phyloP scores from a whole-genome alignment of 805 yeast species.

The Candida coleopterorum region DNA sequence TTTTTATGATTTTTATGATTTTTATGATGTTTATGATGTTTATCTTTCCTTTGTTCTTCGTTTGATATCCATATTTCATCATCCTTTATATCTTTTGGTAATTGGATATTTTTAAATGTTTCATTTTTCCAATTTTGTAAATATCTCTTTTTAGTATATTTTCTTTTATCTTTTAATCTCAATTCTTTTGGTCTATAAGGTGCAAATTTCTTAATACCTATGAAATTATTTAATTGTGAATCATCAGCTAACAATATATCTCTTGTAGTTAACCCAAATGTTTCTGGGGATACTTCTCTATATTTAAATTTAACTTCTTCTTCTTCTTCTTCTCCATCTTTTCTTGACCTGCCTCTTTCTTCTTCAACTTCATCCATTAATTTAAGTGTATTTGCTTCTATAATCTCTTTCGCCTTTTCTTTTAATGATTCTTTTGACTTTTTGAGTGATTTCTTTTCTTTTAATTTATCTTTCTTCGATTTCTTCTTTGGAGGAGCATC shows the following conservation, averaged over 20 bases:
- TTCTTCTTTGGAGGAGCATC: constrained; percentile 26
- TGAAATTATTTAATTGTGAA: constrained; percentile 71
- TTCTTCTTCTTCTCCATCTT: constrained; percentile 18
- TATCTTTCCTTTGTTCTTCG: constrained; percentile 8
- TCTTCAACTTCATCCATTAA: constrained; percentile 67
- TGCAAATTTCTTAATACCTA: constrained; percentile 89
- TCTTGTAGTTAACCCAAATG: constrained; percentile 78
- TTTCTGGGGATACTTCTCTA: constrained; percentile 92
- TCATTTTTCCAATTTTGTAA: constrained; percentile 86
- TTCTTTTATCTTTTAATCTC: constrained; percentile 72
- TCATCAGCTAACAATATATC: constrained; percentile 92
- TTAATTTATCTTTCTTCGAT: constrained; percentile 51
- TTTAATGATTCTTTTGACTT: constrained; percentile 58
- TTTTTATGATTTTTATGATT: no score
- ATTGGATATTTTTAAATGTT: constrained; percentile 63
- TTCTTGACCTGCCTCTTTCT: constrained; percentile 49
- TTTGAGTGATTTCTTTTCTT: constrained; percentile 54
- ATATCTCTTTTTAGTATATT: constrained; percentile 69
- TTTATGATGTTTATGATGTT: no score
- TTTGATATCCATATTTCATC: constrained; percentile 35
- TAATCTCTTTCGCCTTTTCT: constrained; percentile 69
- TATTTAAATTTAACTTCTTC: constrained; percentile 65
- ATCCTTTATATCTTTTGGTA: constrained; percentile 35
- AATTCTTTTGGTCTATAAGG: constrained; percentile 80
- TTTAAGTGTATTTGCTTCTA: constrained; percentile 66